phyloP scores from a whole-genome alignment of 768 basidiomycete species.

The Coprinopsis strossmayeri region DNA sequence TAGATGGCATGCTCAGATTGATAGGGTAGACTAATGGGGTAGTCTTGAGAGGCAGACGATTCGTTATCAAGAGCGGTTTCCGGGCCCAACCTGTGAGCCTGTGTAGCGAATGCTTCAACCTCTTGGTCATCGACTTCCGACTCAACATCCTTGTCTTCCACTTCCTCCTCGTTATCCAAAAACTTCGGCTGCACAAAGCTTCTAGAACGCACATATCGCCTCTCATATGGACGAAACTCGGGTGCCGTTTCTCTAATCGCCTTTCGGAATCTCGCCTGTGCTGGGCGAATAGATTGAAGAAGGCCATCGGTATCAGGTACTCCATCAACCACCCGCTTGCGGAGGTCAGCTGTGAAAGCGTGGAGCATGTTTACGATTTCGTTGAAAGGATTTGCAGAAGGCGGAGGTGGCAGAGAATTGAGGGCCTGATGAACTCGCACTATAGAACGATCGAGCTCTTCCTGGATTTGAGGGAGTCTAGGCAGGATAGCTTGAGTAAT shows the following conservation, averaged over 20 bases:
- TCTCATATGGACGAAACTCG: conserved; percentile 9
- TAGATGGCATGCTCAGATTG: conserved; percentile 10
- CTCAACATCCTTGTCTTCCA: too few species aligned
- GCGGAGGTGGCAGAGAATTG: conserved; percentile 36
- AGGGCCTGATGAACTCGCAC: conserved; percentile 27
- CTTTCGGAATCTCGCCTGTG: conserved; percentile 36
- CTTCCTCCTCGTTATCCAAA: conserved; percentile 8
- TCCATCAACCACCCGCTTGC: conserved; percentile 39
- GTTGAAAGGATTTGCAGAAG: conserved; percentile 48
- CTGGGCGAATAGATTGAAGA: conserved; percentile 47
- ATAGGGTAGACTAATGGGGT: too few species aligned
- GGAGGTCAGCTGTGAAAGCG: conserved; percentile 39
- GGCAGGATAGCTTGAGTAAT: too few species aligned
- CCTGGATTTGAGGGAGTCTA: conserved; percentile 61
- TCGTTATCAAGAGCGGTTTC: too few species aligned
- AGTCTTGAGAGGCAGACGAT: too few species aligned
- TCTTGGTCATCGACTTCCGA: too few species aligned
- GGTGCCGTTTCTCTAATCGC: conserved; percentile 13
- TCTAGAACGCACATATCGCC: background rate
- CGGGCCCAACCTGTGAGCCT: too few species aligned
- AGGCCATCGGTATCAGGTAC: conserved; percentile 45
- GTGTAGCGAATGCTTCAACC: too few species aligned
- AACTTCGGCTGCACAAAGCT: conserved; percentile 4
- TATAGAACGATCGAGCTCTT: conserved; percentile 46
- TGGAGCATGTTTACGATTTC: conserved; percentile 47